These are phyloP conservation scores for Parasarocladium wereldwijsianum DNA, from an alignment of 2,329 filamentous ascomycete genomes.

Conservation along the genomic window DNA sequence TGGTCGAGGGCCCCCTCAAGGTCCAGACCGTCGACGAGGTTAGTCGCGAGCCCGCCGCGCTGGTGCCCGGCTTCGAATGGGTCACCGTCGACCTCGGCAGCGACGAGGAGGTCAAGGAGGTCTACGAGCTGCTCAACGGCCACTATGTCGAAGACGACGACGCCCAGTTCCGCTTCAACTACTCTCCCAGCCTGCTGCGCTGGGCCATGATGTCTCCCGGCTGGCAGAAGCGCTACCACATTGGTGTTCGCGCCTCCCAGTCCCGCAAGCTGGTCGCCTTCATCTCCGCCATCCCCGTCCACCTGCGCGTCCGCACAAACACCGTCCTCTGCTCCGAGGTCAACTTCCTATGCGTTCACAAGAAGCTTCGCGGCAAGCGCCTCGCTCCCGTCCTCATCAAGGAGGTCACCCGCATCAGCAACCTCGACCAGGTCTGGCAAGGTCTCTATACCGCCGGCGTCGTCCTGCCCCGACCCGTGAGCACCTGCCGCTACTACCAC, in stretches of 20 bases:
- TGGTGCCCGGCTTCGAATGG: constrained; percentile 87
- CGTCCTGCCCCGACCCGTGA: constrained; percentile 79
- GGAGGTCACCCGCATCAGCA: constrained; percentile 87
- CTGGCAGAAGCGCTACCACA: constrained; percentile 89
- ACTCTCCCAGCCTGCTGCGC: constrained; percentile 74
- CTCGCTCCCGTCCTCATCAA: constrained; percentile 92
- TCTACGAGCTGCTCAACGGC: constrained; percentile 79
- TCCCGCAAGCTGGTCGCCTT: constrained; percentile 86
- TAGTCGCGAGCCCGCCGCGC: constrained; percentile 56
- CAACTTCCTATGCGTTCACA: constrained; percentile 97
- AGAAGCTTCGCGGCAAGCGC: constrained; percentile 88
- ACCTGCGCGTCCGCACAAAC: constrained; percentile 65
- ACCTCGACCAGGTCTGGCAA: constrained; percentile 76
- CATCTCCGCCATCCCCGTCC: constrained; percentile 84
- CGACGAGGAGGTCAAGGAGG: constrained; percentile 67
- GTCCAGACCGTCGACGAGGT: constrained; percentile 66
- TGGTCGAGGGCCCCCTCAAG: constrained; percentile 73
- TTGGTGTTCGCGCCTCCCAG: constrained; percentile 74
- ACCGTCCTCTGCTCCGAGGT: constrained; percentile 73
- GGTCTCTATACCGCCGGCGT: constrained; percentile 92
- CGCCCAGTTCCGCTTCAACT: constrained; percentile 95
- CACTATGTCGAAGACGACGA: constrained; percentile 98
- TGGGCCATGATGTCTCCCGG: constrained; percentile 93
- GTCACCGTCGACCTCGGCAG: constrained; percentile 74
- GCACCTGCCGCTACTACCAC: constrained; percentile 91